Conservation (phyloP, 352 stramenopile genomes). For the Globisporangium rhizosaccharum region DNA sequence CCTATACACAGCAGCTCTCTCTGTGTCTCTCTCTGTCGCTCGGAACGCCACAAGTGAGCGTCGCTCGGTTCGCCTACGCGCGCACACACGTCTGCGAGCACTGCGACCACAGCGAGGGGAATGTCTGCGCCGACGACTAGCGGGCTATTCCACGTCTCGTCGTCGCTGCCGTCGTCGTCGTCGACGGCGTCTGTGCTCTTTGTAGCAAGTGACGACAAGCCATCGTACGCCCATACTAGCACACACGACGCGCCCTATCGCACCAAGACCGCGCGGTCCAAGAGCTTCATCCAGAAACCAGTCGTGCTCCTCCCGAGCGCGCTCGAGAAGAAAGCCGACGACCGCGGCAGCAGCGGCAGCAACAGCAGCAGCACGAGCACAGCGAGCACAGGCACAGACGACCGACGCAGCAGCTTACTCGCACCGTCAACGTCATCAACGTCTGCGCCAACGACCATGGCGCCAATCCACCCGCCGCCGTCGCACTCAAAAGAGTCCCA, state of each 20-base stretch:
- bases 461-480: background rate
- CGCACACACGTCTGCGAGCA: background rate
- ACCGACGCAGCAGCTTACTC: background rate
- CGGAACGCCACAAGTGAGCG: background rate
- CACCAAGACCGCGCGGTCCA: slow-evolving; percentile 9
- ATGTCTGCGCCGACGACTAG: slow-evolving; percentile 12
- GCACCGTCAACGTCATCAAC: background rate
- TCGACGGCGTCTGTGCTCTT: slow-evolving; percentile 24
- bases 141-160: slow-evolving; percentile 24
- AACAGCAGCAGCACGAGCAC: slow-evolving; percentile 18
- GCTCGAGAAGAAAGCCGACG: slow-evolving; percentile 17
- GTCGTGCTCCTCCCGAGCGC: slow-evolving; percentile 12
- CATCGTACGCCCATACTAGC: slow-evolving; percentile 9
- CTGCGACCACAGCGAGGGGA: background rate
- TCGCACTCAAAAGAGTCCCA: slow-evolving; percentile 1
- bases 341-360: slow-evolving; percentile 17
- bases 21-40: background rate
- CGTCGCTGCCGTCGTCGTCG: slow-evolving; percentile 15
- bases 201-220: slow-evolving; percentile 20
- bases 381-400: slow-evolving; percentile 10
- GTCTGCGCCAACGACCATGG: background rate
- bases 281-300: slow-evolving; percentile 18
- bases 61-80: no score
- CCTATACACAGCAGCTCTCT: background rate
- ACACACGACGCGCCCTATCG: background rate